phyloP scores from a whole-genome alignment of 768 basidiomycete genomes.

The Coprinellus aureogranulatus region DNA sequence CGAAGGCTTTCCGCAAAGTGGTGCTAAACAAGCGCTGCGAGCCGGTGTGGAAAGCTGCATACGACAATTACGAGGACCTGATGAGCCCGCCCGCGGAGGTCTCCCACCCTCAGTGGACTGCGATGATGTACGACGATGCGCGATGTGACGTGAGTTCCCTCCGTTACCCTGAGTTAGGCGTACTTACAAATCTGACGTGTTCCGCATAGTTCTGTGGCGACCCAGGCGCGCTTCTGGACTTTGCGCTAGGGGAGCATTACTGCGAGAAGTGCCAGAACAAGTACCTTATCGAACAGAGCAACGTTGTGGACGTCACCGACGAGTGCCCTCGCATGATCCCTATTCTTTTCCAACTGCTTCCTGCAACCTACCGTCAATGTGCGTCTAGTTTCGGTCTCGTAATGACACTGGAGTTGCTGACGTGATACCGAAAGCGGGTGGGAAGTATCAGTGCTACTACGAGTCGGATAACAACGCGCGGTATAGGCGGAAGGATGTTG shows the following conservation, averaged over 20 bases:
- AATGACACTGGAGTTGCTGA: neutral
- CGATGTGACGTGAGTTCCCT: slow-evolving; percentile 7
- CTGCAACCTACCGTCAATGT: slow-evolving; percentile 8
- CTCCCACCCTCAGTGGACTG: neutral
- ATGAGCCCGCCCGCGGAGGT: neutral
- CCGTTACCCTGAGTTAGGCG: neutral
- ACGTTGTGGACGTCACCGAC: neutral
- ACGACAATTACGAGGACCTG: neutral
- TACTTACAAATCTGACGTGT: too few relatives aligned
- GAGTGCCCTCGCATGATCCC: neutral
- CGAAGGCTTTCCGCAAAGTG: neutral
- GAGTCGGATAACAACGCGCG: slow-evolving; percentile 5
- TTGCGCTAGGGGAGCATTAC: slow-evolving; percentile 7
- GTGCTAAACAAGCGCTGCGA: neutral
- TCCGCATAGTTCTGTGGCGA: slow-evolving; percentile 7
- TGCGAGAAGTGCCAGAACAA: slow-evolving; percentile 5
- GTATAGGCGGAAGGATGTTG: slow-evolving; percentile 7
- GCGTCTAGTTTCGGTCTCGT: neutral
- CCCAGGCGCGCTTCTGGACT: slow-evolving; percentile 6
- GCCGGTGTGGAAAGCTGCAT: neutral
- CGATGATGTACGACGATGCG: slow-evolving; percentile 6
- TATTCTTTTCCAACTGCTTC: neutral
- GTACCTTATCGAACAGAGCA: neutral
- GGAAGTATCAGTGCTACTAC: slow-evolving; percentile 6
- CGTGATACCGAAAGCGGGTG: neutral